Evolutionary conservation across 1,139 yeast species (phyloP), one percentile per base, ranked within the genome.

Genomic region (Zygoascus sp.): DNA sequence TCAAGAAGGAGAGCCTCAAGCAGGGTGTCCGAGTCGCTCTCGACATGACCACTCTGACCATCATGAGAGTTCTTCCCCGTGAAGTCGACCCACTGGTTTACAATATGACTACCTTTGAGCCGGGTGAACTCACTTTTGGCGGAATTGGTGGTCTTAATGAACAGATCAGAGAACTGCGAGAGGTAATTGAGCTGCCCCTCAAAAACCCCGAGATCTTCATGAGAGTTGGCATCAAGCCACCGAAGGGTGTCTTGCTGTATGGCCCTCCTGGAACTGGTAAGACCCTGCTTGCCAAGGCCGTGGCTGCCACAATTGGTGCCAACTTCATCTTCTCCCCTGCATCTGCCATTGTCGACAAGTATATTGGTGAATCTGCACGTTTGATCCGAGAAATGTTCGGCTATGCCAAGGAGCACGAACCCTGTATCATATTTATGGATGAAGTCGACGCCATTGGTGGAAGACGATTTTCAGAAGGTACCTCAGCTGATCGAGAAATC

Each of bases 211-310:
- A 94, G 68, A 77, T 94, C 58, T 94, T 94, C 67, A 75, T 85
- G 53, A 81, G 98, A 65, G 96, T 94, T 21, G 99, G 99, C 44
- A 94, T 94, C 67, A 88, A 89, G 63, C 96, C 97, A 16, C 98
- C 99, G 48, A 94, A 92, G 69, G 99, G 98, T 64, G 98, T 94
- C 13, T 73, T 94, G 55, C 74, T 94, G 50, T 94, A 94, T 62
- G 99, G 98, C 2, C 98, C 98, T n/a, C 98, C 98, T 22, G 98
- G 98, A 60, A 92, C 98, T 0, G 98, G 98, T 65, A 92, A 92
- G 66, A 92, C 98, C 0, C 73, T 92, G 53, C 75, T 92, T 59
- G 98, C 98, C 10, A 90, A 92, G 64, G 98, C 98, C 0, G 97
- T 90, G 39, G 98, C 99, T 5, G 97, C 98, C 41, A 92, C 97